Base-by-base conservation (phyloP, 257 asterid genomes). In the Haberlea rhodopensis region DNA sequence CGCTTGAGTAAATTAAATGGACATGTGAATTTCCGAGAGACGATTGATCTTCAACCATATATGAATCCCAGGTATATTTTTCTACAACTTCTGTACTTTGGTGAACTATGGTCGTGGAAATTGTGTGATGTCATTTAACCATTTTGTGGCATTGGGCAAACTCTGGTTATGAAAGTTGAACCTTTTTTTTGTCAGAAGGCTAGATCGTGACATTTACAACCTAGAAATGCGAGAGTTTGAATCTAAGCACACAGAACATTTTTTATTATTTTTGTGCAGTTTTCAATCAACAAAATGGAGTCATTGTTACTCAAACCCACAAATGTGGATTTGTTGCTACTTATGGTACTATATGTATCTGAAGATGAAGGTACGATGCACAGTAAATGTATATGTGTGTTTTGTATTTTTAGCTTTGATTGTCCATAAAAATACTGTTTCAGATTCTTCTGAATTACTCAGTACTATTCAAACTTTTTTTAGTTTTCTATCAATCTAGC, bases 1-100 rank as follows among this genome's bases (percentile, higher is more conserved):
- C 90, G 94, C 26, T 71, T 84, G 81, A 87, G 90, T 75, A 92
- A 92, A 73, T 70, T 92, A 75, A 89, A 78, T 21, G 99, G 97
- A 71, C 91, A 89, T 56, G 96, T 92, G 78, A 75, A 62, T 26
- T 89, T 92, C 79, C 70, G 61, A 78, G 87, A 82, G 70, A 75
- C 74, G 1, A 77, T 92, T 61, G 81, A 87, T 81, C 83, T 92
- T 61, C 81, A 81, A 67, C 86, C 96, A 28, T 89, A 81, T 75
- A 61, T 84, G 79, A 82, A 87, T 73, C 80, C 85, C 79, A 89
- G 98, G 98, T 92, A 58, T 63, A 59, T 10, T 74, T 73, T 65
- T 59, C n/a, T 28, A 27, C 71, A 28, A 32, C 60, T 67, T 53
- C 15, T 32, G 8, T 62, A 55, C 25, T 15, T 60, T 37, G 5